Base-by-base conservation (phyloP, 495 filamentous ascomycete genomes). In the Choiromyces venosus region DNA sequence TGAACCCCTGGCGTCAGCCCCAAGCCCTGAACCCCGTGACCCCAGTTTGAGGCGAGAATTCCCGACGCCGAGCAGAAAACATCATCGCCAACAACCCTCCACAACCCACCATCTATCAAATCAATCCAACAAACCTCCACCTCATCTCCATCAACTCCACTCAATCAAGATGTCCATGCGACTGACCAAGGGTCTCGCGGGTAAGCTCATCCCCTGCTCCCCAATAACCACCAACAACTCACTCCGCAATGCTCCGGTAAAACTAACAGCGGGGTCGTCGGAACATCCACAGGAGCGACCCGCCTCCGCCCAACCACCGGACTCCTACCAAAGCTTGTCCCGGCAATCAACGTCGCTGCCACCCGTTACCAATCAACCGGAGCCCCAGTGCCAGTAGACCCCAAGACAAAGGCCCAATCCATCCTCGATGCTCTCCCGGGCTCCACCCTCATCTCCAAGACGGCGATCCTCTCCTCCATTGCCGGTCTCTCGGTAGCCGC, bases 351-450 rank as follows among this genome's bases (percentile, higher is more conserved):
- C 78, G 72, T 78, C 82, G 87, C 88, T 67, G 81, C 89, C 69
- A 82, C 87, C 82, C 91, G 92, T 76, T 85, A 87, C 80, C 85
- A 87, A 76, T 94, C 93, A 79, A 93, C 88, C 83, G 88, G 94
- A 36, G 92, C 95, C 39, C 77, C 89, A 38, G 87, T 91, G 83
- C 44, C 37, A 1, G 64, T 73, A 0, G 93, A 96, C 74, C 94
- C 96, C 81, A 91, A 94, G 85, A 91, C 90, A 83, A 97, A 94
- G 87, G 96, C 96, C 52, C 91, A 97, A 86, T 96, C 93, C 40
- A 91, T 99, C 85, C 85, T 99, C 80, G 91, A 98, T 80, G 85
- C 94, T 75, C 86, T 99, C 65, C 92, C 93, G 78, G 91, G 94
- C 80, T 92, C 87, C 86, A 90, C 87, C 78, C 86, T 97, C 78